Conservation (phyloP, 148 eudicot species). For the Nyssa sinensis region DNA sequence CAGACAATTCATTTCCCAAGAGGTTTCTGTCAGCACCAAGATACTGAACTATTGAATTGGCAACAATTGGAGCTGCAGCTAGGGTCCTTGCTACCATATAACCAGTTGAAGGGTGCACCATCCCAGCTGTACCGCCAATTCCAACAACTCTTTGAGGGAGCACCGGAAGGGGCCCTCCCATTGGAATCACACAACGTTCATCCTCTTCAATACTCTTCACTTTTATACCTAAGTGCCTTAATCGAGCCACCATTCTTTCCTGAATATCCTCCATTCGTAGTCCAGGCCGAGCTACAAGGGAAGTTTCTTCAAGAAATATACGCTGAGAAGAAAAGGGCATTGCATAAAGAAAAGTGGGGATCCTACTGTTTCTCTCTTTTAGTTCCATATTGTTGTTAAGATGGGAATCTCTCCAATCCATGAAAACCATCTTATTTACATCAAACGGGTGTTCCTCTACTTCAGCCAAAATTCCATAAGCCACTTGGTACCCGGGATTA, state of each 20-base stretch:
- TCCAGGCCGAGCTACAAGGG: constrained; percentile 96
- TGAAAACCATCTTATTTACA: constrained; percentile 89
- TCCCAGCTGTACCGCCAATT: constrained; percentile 97
- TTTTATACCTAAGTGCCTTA: constrained; percentile 80
- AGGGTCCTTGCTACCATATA: constrained; percentile 98
- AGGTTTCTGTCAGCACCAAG: constrained; percentile 46
- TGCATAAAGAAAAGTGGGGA: constrained; percentile 92
- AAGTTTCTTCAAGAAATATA: constrained; percentile 95
- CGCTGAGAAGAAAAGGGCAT: constrained; percentile 84
- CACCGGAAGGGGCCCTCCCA: constrained; percentile 97
- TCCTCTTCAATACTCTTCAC: constrained; percentile 92
- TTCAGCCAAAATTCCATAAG: constrained; percentile 95
- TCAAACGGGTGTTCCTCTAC: constrained; percentile 96
- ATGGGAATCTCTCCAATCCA: constrained; percentile 99
- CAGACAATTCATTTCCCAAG: constrained; percentile 58
- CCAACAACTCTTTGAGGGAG: constrained; percentile 93
- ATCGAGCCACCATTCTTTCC: constrained; percentile 86
- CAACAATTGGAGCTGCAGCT: constrained; percentile 96
- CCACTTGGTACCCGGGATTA: constrained; percentile 96
- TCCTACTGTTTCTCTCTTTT: constrained; percentile 65
- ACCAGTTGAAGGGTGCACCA: constrained; percentile 99
- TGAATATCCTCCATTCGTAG: constrained; percentile 76
- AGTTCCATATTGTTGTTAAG: constrained; percentile 48
- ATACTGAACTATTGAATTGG: constrained; percentile 69
- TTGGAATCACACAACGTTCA: constrained; percentile 89